Percentiles rank a stretch among this genome's conserved stretches.
These are phyloP conservation scores for Cryptococcus jaspeensis DNA, from an alignment of 1,284 basidiomycete genomes.

Conservation along the genomic window DNA sequence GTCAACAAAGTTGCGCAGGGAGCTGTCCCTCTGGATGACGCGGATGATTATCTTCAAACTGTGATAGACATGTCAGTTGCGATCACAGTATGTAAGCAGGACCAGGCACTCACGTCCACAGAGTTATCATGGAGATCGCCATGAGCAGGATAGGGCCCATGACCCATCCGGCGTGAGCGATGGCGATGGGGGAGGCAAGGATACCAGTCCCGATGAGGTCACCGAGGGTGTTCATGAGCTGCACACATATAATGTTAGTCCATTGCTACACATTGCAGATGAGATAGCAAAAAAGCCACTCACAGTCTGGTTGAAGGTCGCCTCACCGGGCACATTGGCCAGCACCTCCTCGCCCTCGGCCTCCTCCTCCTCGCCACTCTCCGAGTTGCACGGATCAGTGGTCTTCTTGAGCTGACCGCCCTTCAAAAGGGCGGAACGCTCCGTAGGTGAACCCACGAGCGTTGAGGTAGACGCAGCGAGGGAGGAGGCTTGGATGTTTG, in stretches of 20 bases:
- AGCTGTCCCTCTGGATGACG: conserved; percentile 44
- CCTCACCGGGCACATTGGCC: conserved; percentile 58
- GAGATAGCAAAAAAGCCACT: conserved; percentile 30
- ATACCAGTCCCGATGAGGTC: conserved; percentile 84
- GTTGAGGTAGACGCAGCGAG: conserved; percentile 12
- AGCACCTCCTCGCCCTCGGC: conserved; percentile 33
- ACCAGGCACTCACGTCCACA: conserved; percentile 69
- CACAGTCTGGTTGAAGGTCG: conserved; percentile 74
- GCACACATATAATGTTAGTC: background rate
- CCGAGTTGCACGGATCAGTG: background rate
- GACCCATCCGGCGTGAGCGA: conserved; percentile 83
- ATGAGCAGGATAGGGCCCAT: conserved; percentile 68
- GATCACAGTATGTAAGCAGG: background rate
- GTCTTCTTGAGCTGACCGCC: background rate
- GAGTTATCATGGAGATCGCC: conserved; percentile 71
- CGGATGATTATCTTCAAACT: conserved; percentile 47
- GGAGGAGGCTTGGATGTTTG: background rate
- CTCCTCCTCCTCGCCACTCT: conserved; percentile 13
- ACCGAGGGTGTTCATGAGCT: conserved; percentile 83
- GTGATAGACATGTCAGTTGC: background rate
- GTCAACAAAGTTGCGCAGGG: conserved; percentile 45
- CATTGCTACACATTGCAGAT: background rate
- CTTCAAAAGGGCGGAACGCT: conserved; percentile 7
- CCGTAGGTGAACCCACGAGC: conserved; percentile 5
- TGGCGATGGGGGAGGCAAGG: conserved; percentile 81